Percentiles rank a stretch among this genome's conserved stretches.
Evolutionary conservation across 225 moss, liverwort and hornwort genomes (phyloP).

Genomic region (Straminergon stramineum): DNA sequence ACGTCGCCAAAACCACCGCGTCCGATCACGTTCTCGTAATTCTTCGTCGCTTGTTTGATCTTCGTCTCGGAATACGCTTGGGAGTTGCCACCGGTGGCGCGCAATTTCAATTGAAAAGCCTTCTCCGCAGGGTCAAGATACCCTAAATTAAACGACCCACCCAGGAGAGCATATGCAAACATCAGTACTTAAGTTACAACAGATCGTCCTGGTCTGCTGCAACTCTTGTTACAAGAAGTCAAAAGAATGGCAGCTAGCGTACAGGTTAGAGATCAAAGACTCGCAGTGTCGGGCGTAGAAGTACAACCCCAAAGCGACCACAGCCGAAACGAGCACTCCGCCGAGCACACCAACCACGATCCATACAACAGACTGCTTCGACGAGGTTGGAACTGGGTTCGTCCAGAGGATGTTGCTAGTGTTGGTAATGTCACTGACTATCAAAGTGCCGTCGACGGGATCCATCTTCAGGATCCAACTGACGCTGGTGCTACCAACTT

Average conservation of each 20-base stretch:
- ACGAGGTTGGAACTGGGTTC: background rate
- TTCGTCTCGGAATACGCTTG: background rate
- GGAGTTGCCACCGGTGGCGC: background rate
- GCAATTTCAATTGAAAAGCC: background rate
- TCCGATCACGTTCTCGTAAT: constrained; percentile 22
- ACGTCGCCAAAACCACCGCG: constrained; percentile 17
- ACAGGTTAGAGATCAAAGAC: background rate
- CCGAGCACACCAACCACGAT: background rate
- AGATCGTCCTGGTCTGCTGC: background rate
- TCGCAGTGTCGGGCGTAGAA: background rate
- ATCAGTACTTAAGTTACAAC: background rate
- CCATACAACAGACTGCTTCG: background rate
- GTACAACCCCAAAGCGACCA: background rate
- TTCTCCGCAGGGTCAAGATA: background rate
- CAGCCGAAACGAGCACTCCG: background rate
- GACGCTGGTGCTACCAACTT: background rate
- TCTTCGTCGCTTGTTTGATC: constrained; percentile 26
- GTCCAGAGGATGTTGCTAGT: background rate
- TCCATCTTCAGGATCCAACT: background rate
- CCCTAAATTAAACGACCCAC: background rate
- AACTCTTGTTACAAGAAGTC: background rate
- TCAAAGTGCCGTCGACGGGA: background rate
- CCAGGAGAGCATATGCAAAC: background rate
- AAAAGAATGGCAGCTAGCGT: background rate
- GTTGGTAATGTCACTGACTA: background rate